Evolutionary conservation across 1,139 yeast genomes (phyloP).

Genomic region (Pichia sp.): DNA sequence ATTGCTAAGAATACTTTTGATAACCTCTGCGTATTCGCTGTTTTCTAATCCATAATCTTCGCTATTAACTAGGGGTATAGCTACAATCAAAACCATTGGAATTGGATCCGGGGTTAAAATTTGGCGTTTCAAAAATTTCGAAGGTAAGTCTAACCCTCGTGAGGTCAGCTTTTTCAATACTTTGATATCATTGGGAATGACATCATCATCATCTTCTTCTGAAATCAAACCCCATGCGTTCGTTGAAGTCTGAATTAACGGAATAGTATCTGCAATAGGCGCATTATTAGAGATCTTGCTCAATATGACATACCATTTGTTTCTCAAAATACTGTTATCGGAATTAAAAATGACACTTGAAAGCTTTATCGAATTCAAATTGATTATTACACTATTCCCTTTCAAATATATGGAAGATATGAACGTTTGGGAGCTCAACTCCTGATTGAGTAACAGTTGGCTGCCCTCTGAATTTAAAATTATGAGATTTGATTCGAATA

Average conservation of each 20-base stretch:
- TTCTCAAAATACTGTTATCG: slow-evolving; percentile 35
- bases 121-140: slow-evolving; percentile 35
- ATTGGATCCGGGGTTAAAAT: slow-evolving; percentile 39
- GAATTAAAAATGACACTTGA: slow-evolving; percentile 45
- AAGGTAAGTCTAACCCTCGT: slow-evolving; percentile 40
- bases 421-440: slow-evolving; percentile 32
- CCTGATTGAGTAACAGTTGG: slow-evolving; percentile 37
- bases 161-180: slow-evolving; percentile 37
- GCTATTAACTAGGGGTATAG: slow-evolving; percentile 34
- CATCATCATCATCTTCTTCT: slow-evolving; percentile 17
- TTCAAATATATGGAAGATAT: slow-evolving; percentile 34
- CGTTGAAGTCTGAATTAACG: slow-evolving; percentile 46
- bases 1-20: slow-evolving; percentile 33
- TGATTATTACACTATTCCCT: slow-evolving; percentile 34
- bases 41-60: slow-evolving; percentile 28
- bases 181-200: slow-evolving; percentile 40
- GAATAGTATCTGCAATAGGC: slow-evolving; percentile 28
- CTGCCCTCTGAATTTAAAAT: slow-evolving; percentile 35
- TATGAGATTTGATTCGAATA: slow-evolving; percentile 41
- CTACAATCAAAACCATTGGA: slow-evolving; percentile 47
- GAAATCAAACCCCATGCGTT: slow-evolving; percentile 45
- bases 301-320: slow-evolving; percentile 40
- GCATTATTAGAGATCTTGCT: slow-evolving; percentile 26
- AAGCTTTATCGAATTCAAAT: slow-evolving; percentile 38
- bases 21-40: slow-evolving; percentile 33